These are phyloP conservation scores for Lolium multiflorum DNA, from an alignment of 176 grass and related monocot species.

Conservation along the genomic window DNA sequence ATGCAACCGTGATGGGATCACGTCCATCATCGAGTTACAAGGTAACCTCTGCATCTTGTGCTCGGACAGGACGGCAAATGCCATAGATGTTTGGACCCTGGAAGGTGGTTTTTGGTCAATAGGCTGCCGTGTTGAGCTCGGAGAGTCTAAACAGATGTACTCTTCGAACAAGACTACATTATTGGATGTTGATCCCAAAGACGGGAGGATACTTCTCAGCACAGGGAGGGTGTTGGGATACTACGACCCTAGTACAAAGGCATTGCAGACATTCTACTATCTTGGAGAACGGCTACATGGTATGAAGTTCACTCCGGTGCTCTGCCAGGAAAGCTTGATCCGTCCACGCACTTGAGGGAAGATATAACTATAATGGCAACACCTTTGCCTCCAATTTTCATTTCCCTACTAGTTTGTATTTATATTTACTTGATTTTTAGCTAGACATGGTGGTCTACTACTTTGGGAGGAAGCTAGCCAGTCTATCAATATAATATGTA, in stretches of 20 bases:
- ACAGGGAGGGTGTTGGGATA: slow-evolving; percentile 22
- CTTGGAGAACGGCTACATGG: not conserved
- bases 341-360: not conserved
- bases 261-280: not conserved
- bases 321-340: not conserved
- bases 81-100: slow-evolving; percentile 22
- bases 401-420: too few relatives aligned
- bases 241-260: not conserved
- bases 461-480: too few relatives aligned
- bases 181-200: not conserved
- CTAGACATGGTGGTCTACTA: too few relatives aligned
- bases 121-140: not conserved
- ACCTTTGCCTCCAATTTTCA: too few relatives aligned
- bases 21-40: slow-evolving; percentile 27
- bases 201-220: slow-evolving; percentile 5
- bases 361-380: too few relatives aligned
- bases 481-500: too few relatives aligned
- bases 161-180: not conserved
- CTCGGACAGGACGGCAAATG: not conserved
- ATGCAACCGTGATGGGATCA: not conserved
- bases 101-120: not conserved
- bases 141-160: not conserved
- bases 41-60: not conserved
- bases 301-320: not conserved
- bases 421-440: too few relatives aligned